Conservation (phyloP, 176 grass and related monocot species). For the Canna indica region DNA sequence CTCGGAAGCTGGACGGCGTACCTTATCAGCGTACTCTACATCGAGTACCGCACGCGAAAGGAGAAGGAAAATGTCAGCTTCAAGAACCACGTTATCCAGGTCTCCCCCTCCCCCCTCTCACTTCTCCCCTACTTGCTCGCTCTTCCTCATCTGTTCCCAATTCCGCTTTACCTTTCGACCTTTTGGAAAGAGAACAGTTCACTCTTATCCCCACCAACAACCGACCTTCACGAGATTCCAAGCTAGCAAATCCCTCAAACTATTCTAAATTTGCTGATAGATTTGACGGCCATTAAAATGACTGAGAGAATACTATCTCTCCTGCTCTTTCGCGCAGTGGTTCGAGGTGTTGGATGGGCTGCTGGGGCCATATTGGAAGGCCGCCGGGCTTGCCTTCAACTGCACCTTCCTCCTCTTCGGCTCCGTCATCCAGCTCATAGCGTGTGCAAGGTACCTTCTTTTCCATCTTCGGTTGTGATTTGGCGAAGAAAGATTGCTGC, state of each 20-base stretch:
- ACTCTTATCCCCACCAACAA: too few relatives aligned
- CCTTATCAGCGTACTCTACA: slow-evolving; percentile 21
- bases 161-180: not conserved
- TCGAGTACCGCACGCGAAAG: slow-evolving; percentile 23
- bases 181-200: not conserved
- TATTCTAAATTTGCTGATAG: not conserved
- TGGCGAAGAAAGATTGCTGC: not conserved
- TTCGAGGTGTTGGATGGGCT: slow-evolving; percentile 22
- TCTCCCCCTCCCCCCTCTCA: not conserved
- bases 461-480: not conserved
- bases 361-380: slow-evolving; percentile 18
- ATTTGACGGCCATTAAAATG: not conserved
- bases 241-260: not conserved
- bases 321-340: not conserved
- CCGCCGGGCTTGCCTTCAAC: slow-evolving; percentile 15
- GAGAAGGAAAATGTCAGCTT: slow-evolving; percentile 21
- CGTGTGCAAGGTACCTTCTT: slow-evolving; percentile 6
- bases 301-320: not conserved
- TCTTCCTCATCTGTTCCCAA: not conserved
- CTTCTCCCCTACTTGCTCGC: not conserved
- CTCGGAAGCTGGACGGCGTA: slow-evolving; percentile 23
- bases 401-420: slow-evolving; percentile 24
- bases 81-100: slow-evolving; percentile 26
- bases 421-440: slow-evolving; percentile 21
- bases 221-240: not conserved